Base-by-base conservation (phyloP, 768 basidiomycete species). In the Phaeotremella skinneri region DNA sequence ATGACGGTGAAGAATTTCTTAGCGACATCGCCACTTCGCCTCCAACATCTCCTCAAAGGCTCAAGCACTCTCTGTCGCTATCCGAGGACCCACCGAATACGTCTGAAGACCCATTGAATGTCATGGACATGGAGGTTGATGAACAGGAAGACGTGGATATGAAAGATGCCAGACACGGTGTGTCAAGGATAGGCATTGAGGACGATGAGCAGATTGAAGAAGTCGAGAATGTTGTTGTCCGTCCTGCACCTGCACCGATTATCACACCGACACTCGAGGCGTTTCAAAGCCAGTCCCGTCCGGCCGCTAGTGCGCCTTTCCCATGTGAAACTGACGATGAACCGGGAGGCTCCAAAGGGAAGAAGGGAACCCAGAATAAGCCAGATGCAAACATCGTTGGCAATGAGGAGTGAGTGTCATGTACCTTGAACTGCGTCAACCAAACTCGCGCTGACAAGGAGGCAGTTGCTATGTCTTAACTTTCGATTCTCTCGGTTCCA, bases 401-500 rank as follows among this genome's bases (percentile, higher is more conserved):
- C 32, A 42, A 39, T 29, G 45, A 62, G 4, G 57, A 62, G 61
- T 59, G 17, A 52, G 57, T 52, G 7, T 11, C 7, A 11, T 5
- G 26, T 16, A 20, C 49, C 45, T 3, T 3, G 5, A 5, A 23
- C 6, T 2, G 14, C 25, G 27, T 31, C 27, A 14, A 4, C n/a
- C 43, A 43, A 27, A 43, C 30, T 11, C 23, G 27, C 26, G 25
- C 37, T 41, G 37, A 39, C 37, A 39, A 39, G 37, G 37, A 39
- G n/a, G 34, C 6, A 70, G 68, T 2, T 51, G 60, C 4, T 85
- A 84, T 63, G 86, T 99, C 31, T 86, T 92, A 72, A 90, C 86
- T 0, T 83, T 99, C 55, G 96, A 99, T 74, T 98, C 94, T 1
- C 81, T 99, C 47, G 87, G 88, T 3, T 79, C 80, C 14, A 78